phyloP scores from a whole-genome alignment of 2,329 filamentous ascomycete genomes.

The Falciphora oryzae region DNA sequence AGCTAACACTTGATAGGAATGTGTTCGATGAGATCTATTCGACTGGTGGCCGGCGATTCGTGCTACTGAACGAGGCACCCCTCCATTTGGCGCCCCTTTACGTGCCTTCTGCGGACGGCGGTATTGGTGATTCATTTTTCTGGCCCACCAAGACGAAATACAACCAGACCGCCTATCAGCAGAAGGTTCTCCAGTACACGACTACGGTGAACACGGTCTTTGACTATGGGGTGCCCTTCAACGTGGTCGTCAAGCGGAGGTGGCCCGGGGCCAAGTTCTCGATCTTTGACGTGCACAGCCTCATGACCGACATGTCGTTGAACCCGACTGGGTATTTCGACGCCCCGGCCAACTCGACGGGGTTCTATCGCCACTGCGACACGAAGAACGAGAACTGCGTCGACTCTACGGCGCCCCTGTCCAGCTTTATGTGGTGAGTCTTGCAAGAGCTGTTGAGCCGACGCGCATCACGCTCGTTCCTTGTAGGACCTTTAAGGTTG shows the following conservation, averaged over 20 bases:
- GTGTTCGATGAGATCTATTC: slow-evolving; percentile 56
- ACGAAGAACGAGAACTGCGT: slow-evolving; percentile 28
- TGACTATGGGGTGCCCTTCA: slow-evolving; percentile 42
- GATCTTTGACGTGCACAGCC: slow-evolving; percentile 59
- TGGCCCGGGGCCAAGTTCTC: slow-evolving; percentile 57
- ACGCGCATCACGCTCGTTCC: background rate
- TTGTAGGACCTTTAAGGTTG: background rate
- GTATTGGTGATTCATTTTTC: slow-evolving; percentile 35
- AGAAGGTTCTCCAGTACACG: slow-evolving; percentile 45
- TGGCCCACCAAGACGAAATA: slow-evolving; percentile 40
- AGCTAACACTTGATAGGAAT: slow-evolving; percentile 6
- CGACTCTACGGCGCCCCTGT: slow-evolving; percentile 34
- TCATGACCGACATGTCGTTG: slow-evolving; percentile 60
- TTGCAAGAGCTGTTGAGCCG: background rate
- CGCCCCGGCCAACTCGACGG: slow-evolving; percentile 55
- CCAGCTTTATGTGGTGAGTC: slow-evolving; percentile 62
- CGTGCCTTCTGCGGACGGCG: slow-evolving; percentile 39
- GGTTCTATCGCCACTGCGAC: slow-evolving; percentile 50
- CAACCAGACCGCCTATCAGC: slow-evolving; percentile 40
- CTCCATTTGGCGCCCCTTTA: slow-evolving; percentile 65
- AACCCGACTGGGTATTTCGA: slow-evolving; percentile 57
- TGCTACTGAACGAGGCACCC: slow-evolving; percentile 64
- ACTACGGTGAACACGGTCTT: slow-evolving; percentile 43
- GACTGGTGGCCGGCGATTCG: slow-evolving; percentile 63
- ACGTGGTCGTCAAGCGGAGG: slow-evolving; percentile 35